Evolutionary conservation across 2,329 filamentous ascomycete species (phyloP).

Genomic region (Pseudocercospora ulei): DNA sequence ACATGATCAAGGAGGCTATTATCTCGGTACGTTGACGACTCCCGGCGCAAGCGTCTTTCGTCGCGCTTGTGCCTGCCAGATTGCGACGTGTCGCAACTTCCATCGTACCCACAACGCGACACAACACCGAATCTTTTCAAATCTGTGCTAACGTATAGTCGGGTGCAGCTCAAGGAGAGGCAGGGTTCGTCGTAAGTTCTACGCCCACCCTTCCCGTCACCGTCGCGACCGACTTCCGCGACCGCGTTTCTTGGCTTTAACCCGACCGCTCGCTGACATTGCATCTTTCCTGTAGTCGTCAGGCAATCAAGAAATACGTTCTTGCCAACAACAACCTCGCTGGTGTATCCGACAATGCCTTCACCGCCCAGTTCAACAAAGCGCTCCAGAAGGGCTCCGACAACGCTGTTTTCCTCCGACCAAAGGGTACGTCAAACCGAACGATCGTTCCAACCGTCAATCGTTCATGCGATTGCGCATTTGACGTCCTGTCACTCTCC

Average conservation of each 20-base stretch:
- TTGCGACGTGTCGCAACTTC: conserved; percentile 24
- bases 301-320: conserved; percentile 67
- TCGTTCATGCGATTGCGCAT: conserved; percentile 10
- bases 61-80: conserved; percentile 17
- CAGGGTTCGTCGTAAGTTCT: conserved; percentile 57
- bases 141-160: conserved; percentile 43
- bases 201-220: conserved; percentile 26
- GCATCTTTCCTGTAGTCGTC: conserved; percentile 45
- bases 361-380: conserved; percentile 74
- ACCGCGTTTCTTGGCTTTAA: conserved; percentile 15
- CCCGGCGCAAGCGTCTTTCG: conserved; percentile 37
- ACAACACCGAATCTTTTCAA: conserved; percentile 15
- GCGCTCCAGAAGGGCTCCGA: conserved; percentile 73
- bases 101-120: conserved; percentile 12
- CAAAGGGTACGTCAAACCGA: conserved; percentile 61
- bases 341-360: conserved; percentile 46
- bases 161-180: conserved; percentile 56
- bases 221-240: conserved; percentile 18
- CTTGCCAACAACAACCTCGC: conserved; percentile 59
- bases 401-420: conserved; percentile 76
- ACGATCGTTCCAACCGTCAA: conserved; percentile 21
- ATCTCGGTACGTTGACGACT: conserved; percentile 54
- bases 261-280: conserved; percentile 25
- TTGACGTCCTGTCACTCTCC: conserved; percentile 13
- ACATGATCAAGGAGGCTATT: conserved; percentile 66